Evolutionary conservation across 768 basidiomycete genomes (phyloP).

Genomic region (Pulveroboletus sp.): DNA sequence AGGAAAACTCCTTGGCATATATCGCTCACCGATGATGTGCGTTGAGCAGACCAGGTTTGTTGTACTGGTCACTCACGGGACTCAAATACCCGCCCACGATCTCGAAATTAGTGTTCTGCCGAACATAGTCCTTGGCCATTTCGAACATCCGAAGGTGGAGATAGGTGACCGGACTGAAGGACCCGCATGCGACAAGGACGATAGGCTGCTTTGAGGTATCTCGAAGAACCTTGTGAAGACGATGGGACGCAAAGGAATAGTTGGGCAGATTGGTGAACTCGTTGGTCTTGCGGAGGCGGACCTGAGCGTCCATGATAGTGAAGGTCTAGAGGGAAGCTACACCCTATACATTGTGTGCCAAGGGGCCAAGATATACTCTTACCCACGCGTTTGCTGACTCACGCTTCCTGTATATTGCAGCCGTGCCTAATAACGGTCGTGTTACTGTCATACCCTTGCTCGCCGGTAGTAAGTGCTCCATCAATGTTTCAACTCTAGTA

Average conservation of each 20-base stretch:
- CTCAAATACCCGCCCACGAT: conserved; percentile 95
- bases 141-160: conserved; percentile 99
- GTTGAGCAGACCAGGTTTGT: conserved; percentile 90
- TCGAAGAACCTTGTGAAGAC: conserved; percentile 52
- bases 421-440: too few relatives aligned
- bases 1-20: not conserved
- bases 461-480: too few relatives aligned
- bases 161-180: conserved; percentile 97
- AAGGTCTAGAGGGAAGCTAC: conserved; percentile 6
- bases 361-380: conserved; percentile 1
- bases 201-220: conserved; percentile 74
- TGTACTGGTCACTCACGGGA: conserved; percentile 94
- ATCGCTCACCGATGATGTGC: conserved; percentile 78
- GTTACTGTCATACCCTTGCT: too few relatives aligned
- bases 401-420: not conserved
- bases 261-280: conserved; percentile 59
- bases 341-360: not conserved
- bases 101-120: conserved; percentile 89
- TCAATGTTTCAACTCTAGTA: conserved; percentile 4
- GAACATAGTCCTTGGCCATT: conserved; percentile 96
- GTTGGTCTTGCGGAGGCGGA: conserved; percentile 17
- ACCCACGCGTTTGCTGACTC: conserved; percentile 17
- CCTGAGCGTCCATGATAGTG: conserved; percentile 25
- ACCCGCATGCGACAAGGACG: conserved; percentile 94
- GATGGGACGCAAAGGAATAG: conserved; percentile 65